Evolutionary conservation across 768 basidiomycete genomes (phyloP), one percentile per base, ranked within the genome.

Genomic region (Auriscalpium vulgare): DNA sequence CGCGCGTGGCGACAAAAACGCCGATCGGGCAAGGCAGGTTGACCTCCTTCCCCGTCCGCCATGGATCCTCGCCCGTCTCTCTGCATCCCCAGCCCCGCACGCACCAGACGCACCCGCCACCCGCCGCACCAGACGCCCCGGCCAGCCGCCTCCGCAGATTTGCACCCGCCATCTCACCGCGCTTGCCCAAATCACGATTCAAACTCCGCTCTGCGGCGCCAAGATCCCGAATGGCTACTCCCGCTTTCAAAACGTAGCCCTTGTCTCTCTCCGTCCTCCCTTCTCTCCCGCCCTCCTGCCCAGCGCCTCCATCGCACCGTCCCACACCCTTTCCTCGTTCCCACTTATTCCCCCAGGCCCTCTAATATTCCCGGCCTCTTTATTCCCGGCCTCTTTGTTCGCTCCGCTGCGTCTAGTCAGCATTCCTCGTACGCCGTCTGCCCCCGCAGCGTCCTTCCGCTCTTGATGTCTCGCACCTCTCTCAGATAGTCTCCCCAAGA

Each of bases 171-270:
- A 29, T 29, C 29, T 29, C 29, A 29, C 5, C 29, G 29, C 29
- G 29, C 29, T 36, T 50, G 38, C 47, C 43, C 37, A 37, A 51
- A 47, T 44, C 53, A 35, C 47, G 45, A 47, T 60, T 60, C 45
- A 59, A 60, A 59, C 59, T 60, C 59, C 57, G 59, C 55, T 53
- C 57, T 60, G 59, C 57, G 59, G 59, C 59, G 60, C 55, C 60
- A 56, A 61, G 60, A 61, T 61, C 60, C 19, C 52, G 57, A 59
- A 55, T 17, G 59, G 59, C 45, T 43, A 59, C 57, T 47, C 57
- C 58, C 58, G 59, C 59, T 59, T 59, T 61, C 53, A 59, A 59
- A 60, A 59, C 48, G 53, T 52, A 36, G 23, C 21, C 40, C 40
- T 56, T 36, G 50, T 50, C 48, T 50, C 55, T 11, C 37, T 23